Base-by-base conservation (phyloP, 305 asterid species). In the Fraxinus paxiana region DNA sequence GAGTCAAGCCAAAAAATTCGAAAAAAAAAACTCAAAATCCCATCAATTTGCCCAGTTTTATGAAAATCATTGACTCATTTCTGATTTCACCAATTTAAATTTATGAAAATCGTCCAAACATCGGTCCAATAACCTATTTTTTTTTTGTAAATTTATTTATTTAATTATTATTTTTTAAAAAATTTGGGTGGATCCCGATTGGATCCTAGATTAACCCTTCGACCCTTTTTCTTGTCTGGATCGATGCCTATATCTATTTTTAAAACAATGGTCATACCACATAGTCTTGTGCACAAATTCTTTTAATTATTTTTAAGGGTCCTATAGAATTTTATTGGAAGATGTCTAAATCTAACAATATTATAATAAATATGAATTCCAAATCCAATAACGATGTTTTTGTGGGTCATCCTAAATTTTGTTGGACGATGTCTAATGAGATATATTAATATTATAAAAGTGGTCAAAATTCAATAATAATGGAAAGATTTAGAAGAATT, bases 381-480 rank as follows among this genome's bases (percentile, higher is more conserved):
- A 63, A 63, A 63, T 63, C 72, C 72, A 63, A 63, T 65, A 24
- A 65, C 3, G 24, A 26, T 65, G 35, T 6, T 63, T 43, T 65
- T 65, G 34, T 22, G 73, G 73, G 73, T 26, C 33, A 22, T 12
- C 28, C 1, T 24, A 26, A 24, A 8, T 26, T 22, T 10, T 9
- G 73, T 65, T 9, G 35, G 73, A 26, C 17, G 7, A 65, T 22
- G 73, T 26, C 35, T 24, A 3, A 24, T 63, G 72, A 61, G 34
- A 65, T 24, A 22, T 8, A 10, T 65, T 65, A 24, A 65, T 65
- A 65, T 63, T 65, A 24, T 65, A 65, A 26, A 65, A 65, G 35
- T 22, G 35, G 73, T 65, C 73, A 65, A 65, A 65, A 65, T 65
- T 31, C 73, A 65, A 65, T 65, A 26, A 65, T 65, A 65, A 65